A percentile compares a stretch with the other conserved stretches of the same genome.
Conservation (phyloP, 2,329 filamentous ascomycete genomes). For the Drechslerella coelobrocha region DNA sequence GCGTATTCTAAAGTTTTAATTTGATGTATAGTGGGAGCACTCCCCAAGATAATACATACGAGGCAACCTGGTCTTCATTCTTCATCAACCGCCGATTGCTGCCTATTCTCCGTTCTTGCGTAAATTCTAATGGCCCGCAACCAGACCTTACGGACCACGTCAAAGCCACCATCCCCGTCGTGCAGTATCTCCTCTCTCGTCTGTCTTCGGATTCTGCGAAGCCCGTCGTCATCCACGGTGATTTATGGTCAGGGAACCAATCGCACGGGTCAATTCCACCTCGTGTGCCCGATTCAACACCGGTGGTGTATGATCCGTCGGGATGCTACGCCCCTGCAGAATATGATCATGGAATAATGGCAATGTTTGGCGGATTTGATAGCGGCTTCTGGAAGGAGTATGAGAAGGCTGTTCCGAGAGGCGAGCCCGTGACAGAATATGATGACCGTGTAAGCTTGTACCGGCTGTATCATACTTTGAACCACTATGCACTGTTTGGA, state of each 20-base stretch:
- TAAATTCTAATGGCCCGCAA: conserved; percentile 69
- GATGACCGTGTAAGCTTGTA: conserved; percentile 83
- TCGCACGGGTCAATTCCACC: conserved; percentile 39
- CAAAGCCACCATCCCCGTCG: conserved; percentile 59
- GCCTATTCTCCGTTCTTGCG: conserved; percentile 63
- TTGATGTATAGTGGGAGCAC: conserved; percentile 70
- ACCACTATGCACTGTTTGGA: conserved; percentile 85
- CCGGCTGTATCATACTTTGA: conserved; percentile 89
- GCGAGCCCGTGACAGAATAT: conserved; percentile 81
- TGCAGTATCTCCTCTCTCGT: conserved; percentile 36
- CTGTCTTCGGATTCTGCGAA: conserved; percentile 21
- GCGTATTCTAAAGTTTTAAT: not conserved
- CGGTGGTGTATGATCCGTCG: conserved; percentile 75
- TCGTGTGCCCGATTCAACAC: conserved; percentile 16
- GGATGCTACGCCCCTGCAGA: conserved; percentile 85
- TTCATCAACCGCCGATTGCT: conserved; percentile 78
- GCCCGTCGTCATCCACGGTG: conserved; percentile 80
- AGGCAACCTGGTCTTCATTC: conserved; percentile 80
- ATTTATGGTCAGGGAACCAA: conserved; percentile 79
- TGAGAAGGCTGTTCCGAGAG: conserved; percentile 74
- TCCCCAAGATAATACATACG: conserved; percentile 78
- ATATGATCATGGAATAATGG: conserved; percentile 92
- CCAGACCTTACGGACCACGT: conserved; percentile 68
- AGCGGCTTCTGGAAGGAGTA: conserved; percentile 77
- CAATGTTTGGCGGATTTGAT: conserved; percentile 92